These are phyloP conservation scores for Neurospora sp. DNA, from an alignment of 495 filamentous ascomycete genomes.

Conservation along the genomic window DNA sequence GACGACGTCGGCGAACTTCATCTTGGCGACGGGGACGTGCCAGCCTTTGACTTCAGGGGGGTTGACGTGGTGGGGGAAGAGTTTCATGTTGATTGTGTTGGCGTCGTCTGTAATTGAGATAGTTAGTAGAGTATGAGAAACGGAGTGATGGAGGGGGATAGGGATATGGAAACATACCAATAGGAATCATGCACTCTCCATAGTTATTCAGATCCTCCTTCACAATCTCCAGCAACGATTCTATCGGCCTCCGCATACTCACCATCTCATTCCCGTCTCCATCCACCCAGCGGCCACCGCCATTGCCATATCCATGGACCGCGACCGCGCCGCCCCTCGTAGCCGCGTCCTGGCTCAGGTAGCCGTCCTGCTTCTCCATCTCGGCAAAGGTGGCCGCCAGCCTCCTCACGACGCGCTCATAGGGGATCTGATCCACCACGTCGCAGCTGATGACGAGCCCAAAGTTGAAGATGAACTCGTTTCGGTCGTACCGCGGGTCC, in stretches of 20 bases:
- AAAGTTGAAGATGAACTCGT: constrained; percentile 98
- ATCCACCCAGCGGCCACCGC: constrained; percentile 17
- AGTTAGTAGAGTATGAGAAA: neutral
- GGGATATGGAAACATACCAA: constrained; percentile 43
- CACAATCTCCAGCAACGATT: constrained; percentile 78
- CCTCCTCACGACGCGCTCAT: constrained; percentile 76
- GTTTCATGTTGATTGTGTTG: constrained; percentile 93
- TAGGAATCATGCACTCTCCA: constrained; percentile 94
- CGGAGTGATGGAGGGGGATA: neutral
- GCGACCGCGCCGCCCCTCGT: neutral
- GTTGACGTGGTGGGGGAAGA: constrained; percentile 72
- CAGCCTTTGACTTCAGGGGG: constrained; percentile 70
- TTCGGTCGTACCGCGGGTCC: constrained; percentile 66
- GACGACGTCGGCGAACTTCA: constrained; percentile 58
- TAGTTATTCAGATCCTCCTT: constrained; percentile 96
- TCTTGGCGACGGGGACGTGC: constrained; percentile 86
- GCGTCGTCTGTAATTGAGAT: constrained; percentile 53
- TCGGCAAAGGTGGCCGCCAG: constrained; percentile 75
- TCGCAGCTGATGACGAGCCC: constrained; percentile 63
- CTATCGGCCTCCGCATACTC: constrained; percentile 47
- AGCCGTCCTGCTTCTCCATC: constrained; percentile 78
- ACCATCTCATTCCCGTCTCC: constrained; percentile 2
- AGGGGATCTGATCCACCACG: constrained; percentile 53
- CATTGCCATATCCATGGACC: constrained; percentile 22
- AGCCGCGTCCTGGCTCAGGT: constrained; percentile 49